Percentiles rank a stretch among this genome's conserved stretches.
Conservation (phyloP, 768 basidiomycete species). For the Suillus ampliporus region DNA sequence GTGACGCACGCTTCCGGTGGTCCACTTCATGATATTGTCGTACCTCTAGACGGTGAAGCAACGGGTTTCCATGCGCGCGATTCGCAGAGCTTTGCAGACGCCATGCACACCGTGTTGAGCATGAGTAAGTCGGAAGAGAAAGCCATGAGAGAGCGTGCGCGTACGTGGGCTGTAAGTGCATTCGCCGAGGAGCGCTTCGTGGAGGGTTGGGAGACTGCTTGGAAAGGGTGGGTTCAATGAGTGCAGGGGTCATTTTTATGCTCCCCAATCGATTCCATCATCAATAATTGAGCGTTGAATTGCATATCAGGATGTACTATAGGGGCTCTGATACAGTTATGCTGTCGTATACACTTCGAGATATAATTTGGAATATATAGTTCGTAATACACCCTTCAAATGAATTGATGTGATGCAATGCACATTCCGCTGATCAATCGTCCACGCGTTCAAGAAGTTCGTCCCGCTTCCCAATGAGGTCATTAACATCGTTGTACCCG, state of each 20-base stretch:
- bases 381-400: neutral
- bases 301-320: too few species aligned
- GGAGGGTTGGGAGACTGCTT: conserved; percentile 71
- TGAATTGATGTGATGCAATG: neutral
- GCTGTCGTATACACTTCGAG: neutral
- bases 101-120: conserved; percentile 66
- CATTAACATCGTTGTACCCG: conserved; percentile 62
- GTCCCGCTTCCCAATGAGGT: conserved; percentile 61
- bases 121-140: conserved; percentile 58
- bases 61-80: conserved; percentile 88
- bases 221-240: conserved; percentile 44
- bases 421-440: neutral
- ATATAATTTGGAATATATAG: neutral
- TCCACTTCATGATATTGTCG: conserved; percentile 88
- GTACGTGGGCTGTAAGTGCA: conserved; percentile 69
- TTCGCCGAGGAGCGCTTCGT: conserved; percentile 85
- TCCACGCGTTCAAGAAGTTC: conserved; percentile 26
- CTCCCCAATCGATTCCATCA: too few species aligned
- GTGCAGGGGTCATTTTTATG: neutral
- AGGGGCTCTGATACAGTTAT: too few species aligned
- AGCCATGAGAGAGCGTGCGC: conserved; percentile 70
- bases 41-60: conserved; percentile 70
- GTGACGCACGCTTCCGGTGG: conserved; percentile 94
- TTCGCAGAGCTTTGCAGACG: conserved; percentile 66
- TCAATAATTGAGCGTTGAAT: too few species aligned